phyloP scores from a whole-genome alignment of 2,329 filamentous ascomycete genomes.

The Fusarium mexicanum region DNA sequence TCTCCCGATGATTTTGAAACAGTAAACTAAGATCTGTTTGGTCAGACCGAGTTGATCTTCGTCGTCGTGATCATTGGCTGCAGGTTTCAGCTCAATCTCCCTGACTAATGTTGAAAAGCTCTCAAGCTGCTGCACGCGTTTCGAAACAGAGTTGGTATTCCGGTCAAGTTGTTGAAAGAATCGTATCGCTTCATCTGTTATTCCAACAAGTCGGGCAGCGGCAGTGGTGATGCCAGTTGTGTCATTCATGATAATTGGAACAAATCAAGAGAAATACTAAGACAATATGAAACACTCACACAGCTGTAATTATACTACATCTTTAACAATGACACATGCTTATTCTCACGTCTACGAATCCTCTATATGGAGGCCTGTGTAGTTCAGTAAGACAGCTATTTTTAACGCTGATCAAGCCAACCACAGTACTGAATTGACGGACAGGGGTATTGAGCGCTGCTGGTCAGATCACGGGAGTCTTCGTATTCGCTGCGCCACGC shows the following conservation, averaged over 20 bases:
- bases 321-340: not conserved
- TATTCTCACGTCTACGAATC: not conserved
- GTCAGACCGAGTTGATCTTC: not conserved
- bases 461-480: not conserved
- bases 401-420: not conserved
- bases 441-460: not conserved
- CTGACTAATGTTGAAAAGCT: not conserved
- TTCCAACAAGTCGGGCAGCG: slow-evolving; percentile 1
- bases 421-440: not conserved
- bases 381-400: not conserved
- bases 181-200: not conserved
- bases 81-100: not conserved
- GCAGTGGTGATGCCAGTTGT: not conserved
- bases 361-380: not conserved
- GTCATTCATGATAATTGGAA: not conserved
- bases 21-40: not conserved
- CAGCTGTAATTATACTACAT: not conserved
- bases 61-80: not conserved
- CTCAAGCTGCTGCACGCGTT: not conserved
- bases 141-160: not conserved
- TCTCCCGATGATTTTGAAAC: not conserved
- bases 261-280: not conserved
- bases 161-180: not conserved
- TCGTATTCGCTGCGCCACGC: slow-evolving; percentile 11
- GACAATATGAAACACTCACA: not conserved